Evolutionary conservation across 2,329 filamentous ascomycete species (phyloP), one percentile per base, ranked within the genome.

Genomic region (Magnaporthiopsis poae): DNA sequence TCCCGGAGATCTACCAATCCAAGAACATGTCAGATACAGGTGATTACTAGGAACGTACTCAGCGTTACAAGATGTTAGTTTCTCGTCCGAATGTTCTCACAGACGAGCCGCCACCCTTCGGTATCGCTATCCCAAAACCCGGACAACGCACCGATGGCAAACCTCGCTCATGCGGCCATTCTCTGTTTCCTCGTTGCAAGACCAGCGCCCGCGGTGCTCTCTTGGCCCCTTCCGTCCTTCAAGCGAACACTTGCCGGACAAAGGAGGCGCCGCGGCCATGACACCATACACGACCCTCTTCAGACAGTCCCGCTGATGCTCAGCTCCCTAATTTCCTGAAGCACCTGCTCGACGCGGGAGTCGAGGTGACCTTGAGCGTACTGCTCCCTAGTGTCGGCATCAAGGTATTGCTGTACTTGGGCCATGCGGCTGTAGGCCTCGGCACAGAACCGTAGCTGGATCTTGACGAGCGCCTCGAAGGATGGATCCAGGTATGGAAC

Each of bases 361-460:
- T 99, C 95, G 72, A 99, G 80, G 71, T 97, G 91, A 33, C 95
- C 95, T 72, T 92, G 88, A 1, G 95, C 95, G 77, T 99, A 99
- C 79, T 97, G 90, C 71, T 99, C 95, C 77, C 95, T 86, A 65
- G 94, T 98, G 74, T 96, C 92, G 36, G 94, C 90, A 75, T 98
- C 95, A 39, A 99, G 84, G 77, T 97, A 98, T 80, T 99, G 95
- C 80, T 99, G 95, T 67, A 99, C 96, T 81, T 99, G 96, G 33
- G 96, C 95, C 95, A 99, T 99, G 63, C 95, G 85, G 69, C 89
- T 93, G 79, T 99, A 99, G 1, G 95, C 95, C 80, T 99, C 95
- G 9, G 96, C 95, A 74, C 96, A 99, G 81, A 99, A 99, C 56
- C 95, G 86, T 73, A 99, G 79, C 80, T 99, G 95, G 71, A 99